Conservation (phyloP, 108 stramenopile species). For the Cylindrotheca closterium region DNA sequence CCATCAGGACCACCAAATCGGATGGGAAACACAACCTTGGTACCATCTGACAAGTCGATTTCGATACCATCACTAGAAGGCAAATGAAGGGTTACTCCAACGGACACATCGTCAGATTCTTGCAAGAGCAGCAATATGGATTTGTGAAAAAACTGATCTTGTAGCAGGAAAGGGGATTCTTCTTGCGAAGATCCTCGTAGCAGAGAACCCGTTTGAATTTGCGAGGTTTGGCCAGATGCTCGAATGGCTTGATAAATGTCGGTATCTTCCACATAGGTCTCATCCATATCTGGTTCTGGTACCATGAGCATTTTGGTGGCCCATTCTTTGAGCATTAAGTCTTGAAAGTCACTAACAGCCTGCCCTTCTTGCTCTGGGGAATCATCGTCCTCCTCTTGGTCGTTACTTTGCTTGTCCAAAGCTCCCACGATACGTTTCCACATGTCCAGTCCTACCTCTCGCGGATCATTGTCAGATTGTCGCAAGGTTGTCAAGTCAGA, state of each 20-base stretch:
- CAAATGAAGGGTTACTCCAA: constrained; percentile 56
- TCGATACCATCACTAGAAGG: constrained; percentile 30
- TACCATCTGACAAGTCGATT: constrained; percentile 24
- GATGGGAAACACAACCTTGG: constrained; percentile 26
- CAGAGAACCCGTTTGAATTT: constrained; percentile 15
- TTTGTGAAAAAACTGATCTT: constrained; percentile 66
- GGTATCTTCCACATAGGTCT: constrained; percentile 11
- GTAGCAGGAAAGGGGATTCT: constrained; percentile 39
- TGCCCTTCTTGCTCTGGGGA: not conserved
- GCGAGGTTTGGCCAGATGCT: constrained; percentile 5
- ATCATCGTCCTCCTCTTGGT: not conserved
- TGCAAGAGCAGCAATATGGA: constrained; percentile 50
- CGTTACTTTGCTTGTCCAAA: constrained; percentile 9
- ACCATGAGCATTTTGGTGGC: constrained; percentile 29
- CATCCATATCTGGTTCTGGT: constrained; percentile 15
- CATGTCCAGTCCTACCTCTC: constrained; percentile 50
- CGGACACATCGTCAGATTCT: constrained; percentile 48
- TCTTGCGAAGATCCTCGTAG: constrained; percentile 10
- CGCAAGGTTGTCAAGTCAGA: constrained; percentile 19
- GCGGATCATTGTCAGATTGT: constrained; percentile 27
- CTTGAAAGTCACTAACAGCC: constrained; percentile 28
- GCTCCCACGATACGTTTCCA: constrained; percentile 32
- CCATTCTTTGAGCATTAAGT: constrained; percentile 67
- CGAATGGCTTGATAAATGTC: constrained; percentile 27
- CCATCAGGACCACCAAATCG: constrained; percentile 54